Evolutionary conservation across 202 grass and related monocot genomes (phyloP).

Genomic region (Panicum virgatum): DNA sequence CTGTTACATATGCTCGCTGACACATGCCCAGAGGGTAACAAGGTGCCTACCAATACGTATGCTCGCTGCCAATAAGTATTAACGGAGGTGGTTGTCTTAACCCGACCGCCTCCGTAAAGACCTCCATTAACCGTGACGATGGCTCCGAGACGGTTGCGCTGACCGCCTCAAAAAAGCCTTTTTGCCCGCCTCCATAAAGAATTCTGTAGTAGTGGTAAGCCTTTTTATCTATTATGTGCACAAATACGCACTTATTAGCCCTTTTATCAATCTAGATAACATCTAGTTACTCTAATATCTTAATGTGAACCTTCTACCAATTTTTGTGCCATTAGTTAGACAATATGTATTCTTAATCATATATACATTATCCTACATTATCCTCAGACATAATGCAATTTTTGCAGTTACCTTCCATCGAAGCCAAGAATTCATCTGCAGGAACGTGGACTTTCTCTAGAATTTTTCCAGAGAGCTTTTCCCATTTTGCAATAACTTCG

Average conservation of each 20-base stretch:
- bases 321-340: neutral
- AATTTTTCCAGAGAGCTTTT: conserved; percentile 45
- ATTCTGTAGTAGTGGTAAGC: too few species aligned
- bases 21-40: too few species aligned
- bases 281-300: neutral
- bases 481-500: conserved; percentile 47
- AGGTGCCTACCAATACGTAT: too few species aligned
- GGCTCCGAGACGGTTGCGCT: too few species aligned
- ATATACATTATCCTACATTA: too few species aligned
- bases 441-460: conserved; percentile 41
- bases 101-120: too few species aligned
- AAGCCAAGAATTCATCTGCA: conserved; percentile 42
- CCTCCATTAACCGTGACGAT: too few species aligned
- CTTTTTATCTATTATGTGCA: neutral
- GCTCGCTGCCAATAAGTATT: too few species aligned
- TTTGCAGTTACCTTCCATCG: conserved; percentile 47
- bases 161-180: too few species aligned
- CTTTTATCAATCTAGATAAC: neutral
- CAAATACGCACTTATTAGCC: neutral
- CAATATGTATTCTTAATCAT: neutral
- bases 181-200: too few species aligned
- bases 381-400: neutral
- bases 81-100: too few species aligned
- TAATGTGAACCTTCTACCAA: neutral
- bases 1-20: too few species aligned